Base-by-base conservation (phyloP, 805 yeast species). In the Deakozyma indianensis region DNA sequence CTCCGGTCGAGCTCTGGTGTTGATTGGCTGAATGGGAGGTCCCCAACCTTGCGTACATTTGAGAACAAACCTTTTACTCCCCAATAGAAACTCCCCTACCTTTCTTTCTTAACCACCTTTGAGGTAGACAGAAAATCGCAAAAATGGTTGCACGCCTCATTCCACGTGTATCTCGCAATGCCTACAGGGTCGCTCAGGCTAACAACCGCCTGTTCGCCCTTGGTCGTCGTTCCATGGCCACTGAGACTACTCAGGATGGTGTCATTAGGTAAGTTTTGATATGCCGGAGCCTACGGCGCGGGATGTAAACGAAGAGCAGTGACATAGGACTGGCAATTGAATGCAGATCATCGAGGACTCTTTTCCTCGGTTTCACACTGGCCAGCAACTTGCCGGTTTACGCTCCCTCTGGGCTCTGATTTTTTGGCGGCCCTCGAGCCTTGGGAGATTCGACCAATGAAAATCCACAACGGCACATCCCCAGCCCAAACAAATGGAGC, bases 101-200 rank as follows among this genome's bases (percentile, higher is more conserved):
- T 22, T 40, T 22, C 41, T 41, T 41, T n/a, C 48, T 43, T n/a
- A 32, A 9, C 38, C 38, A 32, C 38, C 38, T 32, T n/a, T 32
- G 38, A 32, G 38, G 38, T 32, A 32, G 38, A 32, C 16, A 27
- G 27, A 45, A 32, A 32, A 32, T 32, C 38, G 18, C 18, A 32
- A 47, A 45, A 62, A 74, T 74, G 79, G 78, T 74, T 65, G 74
- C 66, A 45, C 63, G 67, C 52, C 59, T 62, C 46, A 50, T 62
- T 47, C 67, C 67, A 46, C 59, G 61, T 50, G 47, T 63, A 63
- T 78, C 95, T 59, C 86, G 87, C 71, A 75, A 83, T 65, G 94
- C 95, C 62, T 77, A 82, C 70, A 77, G 79, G 69, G 88, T 90
- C 60, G 94, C 87, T 62, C 83, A 78, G 75, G 85, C 87, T 66